Evolutionary conservation across 768 basidiomycete genomes (phyloP).

Genomic region (Hemileccinum impolitum): DNA sequence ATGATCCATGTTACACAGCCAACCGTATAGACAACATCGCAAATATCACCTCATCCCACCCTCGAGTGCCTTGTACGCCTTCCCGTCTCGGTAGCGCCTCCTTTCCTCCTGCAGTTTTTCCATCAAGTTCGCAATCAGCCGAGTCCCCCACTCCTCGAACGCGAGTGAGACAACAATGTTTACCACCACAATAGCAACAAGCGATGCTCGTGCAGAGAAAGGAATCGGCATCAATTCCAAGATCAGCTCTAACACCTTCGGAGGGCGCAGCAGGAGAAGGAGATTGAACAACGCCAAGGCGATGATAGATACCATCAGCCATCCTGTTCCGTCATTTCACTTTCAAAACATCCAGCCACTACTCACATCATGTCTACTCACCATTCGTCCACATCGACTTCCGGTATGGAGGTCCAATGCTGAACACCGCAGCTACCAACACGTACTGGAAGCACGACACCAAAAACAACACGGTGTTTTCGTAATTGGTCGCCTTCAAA

Average conservation of each 20-base stretch:
- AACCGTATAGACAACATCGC: not conserved
- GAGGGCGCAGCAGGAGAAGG: slow-evolving; percentile 72
- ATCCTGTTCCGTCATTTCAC: slow-evolving; percentile 42
- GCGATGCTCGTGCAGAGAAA: slow-evolving; percentile 57
- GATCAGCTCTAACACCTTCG: slow-evolving; percentile 51
- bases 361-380: slow-evolving; percentile 33
- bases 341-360: not conserved
- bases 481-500: slow-evolving; percentile 82
- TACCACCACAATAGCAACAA: slow-evolving; percentile 62
- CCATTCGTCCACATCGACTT: slow-evolving; percentile 95
- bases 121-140: slow-evolving; percentile 49
- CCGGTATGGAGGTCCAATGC: slow-evolving; percentile 95
- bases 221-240: slow-evolving; percentile 81
- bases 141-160: slow-evolving; percentile 78
- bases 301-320: slow-evolving; percentile 77
- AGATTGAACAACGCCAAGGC: slow-evolving; percentile 70
- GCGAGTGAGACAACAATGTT: slow-evolving; percentile 71
- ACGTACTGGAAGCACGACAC: slow-evolving; percentile 99
- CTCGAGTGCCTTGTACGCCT: slow-evolving; percentile 84
- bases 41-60: slow-evolving; percentile 50
- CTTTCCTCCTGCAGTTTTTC: slow-evolving; percentile 39
- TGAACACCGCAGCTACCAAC: slow-evolving; percentile 94
- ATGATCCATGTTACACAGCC: not conserved
- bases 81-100: slow-evolving; percentile 57
- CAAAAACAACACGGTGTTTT: slow-evolving; percentile 89